These are phyloP conservation scores for Corylus avellana DNA, from an alignment of 306 rosid species.

Conservation along the genomic window DNA sequence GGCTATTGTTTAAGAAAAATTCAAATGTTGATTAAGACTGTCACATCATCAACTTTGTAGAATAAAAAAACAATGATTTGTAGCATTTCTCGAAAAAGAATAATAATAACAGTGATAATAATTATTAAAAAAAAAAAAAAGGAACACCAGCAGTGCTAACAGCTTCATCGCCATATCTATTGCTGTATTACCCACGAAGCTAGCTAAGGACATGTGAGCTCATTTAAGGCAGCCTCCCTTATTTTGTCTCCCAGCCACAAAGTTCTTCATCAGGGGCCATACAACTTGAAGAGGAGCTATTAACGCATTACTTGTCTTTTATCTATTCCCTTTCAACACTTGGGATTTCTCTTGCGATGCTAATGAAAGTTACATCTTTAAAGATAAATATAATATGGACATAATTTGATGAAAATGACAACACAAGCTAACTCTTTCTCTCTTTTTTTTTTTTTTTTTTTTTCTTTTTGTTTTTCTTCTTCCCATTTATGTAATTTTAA, in stretches of 20 bases:
- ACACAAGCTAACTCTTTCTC: not conserved
- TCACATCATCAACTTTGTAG: too few relatives aligned
- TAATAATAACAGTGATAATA: too few relatives aligned
- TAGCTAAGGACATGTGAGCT: not conserved
- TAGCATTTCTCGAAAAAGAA: too few relatives aligned
- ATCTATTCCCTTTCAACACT: not conserved
- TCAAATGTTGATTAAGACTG: too few relatives aligned
- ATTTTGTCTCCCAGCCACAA: not conserved
- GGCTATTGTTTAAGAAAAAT: too few relatives aligned
- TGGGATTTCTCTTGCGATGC: not conserved
- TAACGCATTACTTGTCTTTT: constrained; percentile 12
- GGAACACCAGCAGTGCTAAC: not conserved
- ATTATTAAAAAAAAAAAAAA: too few relatives aligned
- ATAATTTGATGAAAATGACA: constrained; percentile 35
- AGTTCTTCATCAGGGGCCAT: not conserved
- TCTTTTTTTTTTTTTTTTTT: too few relatives aligned
- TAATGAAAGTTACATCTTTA: not conserved
- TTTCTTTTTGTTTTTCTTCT: too few relatives aligned
- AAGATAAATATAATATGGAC: not conserved
- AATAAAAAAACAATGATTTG: too few relatives aligned
- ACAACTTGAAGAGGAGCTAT: constrained; percentile 9
- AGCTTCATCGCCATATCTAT: not conserved
- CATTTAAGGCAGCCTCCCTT: not conserved
- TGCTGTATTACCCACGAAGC: not conserved
- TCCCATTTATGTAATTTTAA: too few relatives aligned